Evolutionary conservation across 2,329 filamentous ascomycete genomes (phyloP).

Genomic region (Dissoconium aciculare): DNA sequence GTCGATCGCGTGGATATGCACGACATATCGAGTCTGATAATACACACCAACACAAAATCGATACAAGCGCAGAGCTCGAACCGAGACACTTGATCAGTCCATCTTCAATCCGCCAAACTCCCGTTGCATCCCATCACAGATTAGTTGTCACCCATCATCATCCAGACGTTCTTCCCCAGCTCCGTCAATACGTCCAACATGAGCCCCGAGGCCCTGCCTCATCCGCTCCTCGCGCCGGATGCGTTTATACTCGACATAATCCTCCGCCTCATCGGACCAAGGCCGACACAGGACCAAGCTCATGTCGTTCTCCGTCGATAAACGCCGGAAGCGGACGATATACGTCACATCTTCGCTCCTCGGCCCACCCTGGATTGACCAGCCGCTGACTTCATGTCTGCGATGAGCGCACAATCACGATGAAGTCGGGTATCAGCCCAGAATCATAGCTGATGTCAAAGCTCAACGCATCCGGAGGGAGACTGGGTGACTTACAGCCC

Average conservation of each 20-base stretch:
- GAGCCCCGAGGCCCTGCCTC: no score
- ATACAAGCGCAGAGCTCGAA: no score
- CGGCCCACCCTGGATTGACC: conserved; percentile 24
- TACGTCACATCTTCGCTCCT: conserved; percentile 21
- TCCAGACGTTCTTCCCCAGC: no score
- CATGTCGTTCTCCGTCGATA: conserved; percentile 19
- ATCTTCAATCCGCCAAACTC: no score
- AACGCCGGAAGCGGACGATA: conserved; percentile 27
- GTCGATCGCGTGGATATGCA: no score
- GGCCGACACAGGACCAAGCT: conserved; percentile 27
- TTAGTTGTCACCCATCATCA: no score
- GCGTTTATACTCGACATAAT: conserved; percentile 35
- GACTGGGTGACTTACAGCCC: conserved; percentile 27
- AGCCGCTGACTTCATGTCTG: conserved; percentile 27
- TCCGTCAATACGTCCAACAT: no score
- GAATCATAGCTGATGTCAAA: background rate
- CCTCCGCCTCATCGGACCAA: conserved; percentile 31
- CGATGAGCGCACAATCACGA: conserved; percentile 1
- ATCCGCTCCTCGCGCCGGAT: conserved; percentile 13
- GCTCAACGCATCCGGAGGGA: background rate
- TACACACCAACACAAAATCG: no score
- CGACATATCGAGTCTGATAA: no score
- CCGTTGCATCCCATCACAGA: no score
- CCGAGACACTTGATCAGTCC: no score
- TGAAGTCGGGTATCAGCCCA: background rate